Base-by-base conservation (phyloP, 805 yeast species). In the Debaryomyces castellii region DNA sequence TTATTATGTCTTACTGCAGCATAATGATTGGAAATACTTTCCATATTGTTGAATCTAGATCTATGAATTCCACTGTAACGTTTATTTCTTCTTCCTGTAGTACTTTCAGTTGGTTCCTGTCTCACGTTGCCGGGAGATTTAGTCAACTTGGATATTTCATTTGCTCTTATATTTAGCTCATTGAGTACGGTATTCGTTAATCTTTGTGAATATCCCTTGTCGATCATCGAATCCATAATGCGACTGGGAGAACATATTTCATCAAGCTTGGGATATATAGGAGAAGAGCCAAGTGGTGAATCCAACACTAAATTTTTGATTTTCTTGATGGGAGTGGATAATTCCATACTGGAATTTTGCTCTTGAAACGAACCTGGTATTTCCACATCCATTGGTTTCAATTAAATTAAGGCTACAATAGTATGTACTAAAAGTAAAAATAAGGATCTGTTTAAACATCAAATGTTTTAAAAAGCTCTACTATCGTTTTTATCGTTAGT, bases 1-100 rank as follows among this genome's bases (percentile, higher is more conserved):
- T 17, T 11, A 10, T 32, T 37, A 14, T 39, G 50, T 55, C 52
- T 47, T 63, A 58, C 40, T 57, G 58, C 76, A 1, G 81, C 76
- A 47, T 77, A 77, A 47, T 77, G 82, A 6, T 64, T 60, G 8
- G 71, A 60, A 14, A 78, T 77, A 14, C 80, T 73, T 20, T 77
- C 82, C 82, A 78, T 76, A 39, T 69, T 60, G 44, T 58, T 58
- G 51, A 69, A 70, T 24, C 63, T 57, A n/a, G 61, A 54, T 35
- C 63, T 53, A 46, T 71, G 76, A 36, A 61, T 52, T 3, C 67
- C 67, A 33, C 66, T 58, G 43, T 56, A 69, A 16, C 73, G 53
- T 27, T 63, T 66, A 16, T 52, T 53, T 46, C 67, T 41, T 17
- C 46, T 18, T 14, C 39, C 32, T 12, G 37, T 34, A 4, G 44